Conservation (phyloP, 2,329 filamentous ascomycete genomes). For the Cryphonectria japonica region DNA sequence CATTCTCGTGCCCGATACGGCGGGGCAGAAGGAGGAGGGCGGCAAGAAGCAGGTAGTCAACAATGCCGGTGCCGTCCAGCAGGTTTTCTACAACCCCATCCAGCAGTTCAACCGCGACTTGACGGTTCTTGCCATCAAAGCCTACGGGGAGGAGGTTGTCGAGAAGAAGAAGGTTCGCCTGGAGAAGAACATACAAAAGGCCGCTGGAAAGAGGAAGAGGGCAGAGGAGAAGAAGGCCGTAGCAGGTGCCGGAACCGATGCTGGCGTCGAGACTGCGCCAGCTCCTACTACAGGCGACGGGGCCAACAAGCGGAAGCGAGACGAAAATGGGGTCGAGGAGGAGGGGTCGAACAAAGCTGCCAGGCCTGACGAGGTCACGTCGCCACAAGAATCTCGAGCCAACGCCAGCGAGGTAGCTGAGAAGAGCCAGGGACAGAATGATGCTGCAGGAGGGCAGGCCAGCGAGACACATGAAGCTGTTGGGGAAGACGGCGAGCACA, state of each 20-base stretch:
- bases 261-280: constrained; percentile 8
- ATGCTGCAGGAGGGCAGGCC: constrained; percentile 19
- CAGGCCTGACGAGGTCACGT: constrained; percentile 15
- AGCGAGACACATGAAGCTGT: constrained; percentile 13
- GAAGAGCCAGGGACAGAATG: not conserved
- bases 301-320: constrained; percentile 48
- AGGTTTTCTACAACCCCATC: constrained; percentile 98
- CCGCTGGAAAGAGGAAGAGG: constrained; percentile 46
- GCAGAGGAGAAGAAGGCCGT: constrained; percentile 42
- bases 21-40: constrained; percentile 34
- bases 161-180: constrained; percentile 37
- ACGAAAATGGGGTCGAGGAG: constrained; percentile 38
- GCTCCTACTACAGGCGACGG: constrained; percentile 31
- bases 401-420: constrained; percentile 16
- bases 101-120: constrained; percentile 98
- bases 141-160: constrained; percentile 71
- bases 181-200: constrained; percentile 44
- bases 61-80: constrained; percentile 65
- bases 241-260: not conserved
- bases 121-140: constrained; percentile 88
- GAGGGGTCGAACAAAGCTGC: constrained; percentile 16
- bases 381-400: constrained; percentile 16
- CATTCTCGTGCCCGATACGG: constrained; percentile 56
- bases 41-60: constrained; percentile 39
- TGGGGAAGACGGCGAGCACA: not conserved